Percentiles rank a stretch among this genome's conserved stretches.
These are phyloP conservation scores for Colletotrichum eremochloae DNA, from an alignment of 2,329 filamentous ascomycete species.

Conservation along the genomic window DNA sequence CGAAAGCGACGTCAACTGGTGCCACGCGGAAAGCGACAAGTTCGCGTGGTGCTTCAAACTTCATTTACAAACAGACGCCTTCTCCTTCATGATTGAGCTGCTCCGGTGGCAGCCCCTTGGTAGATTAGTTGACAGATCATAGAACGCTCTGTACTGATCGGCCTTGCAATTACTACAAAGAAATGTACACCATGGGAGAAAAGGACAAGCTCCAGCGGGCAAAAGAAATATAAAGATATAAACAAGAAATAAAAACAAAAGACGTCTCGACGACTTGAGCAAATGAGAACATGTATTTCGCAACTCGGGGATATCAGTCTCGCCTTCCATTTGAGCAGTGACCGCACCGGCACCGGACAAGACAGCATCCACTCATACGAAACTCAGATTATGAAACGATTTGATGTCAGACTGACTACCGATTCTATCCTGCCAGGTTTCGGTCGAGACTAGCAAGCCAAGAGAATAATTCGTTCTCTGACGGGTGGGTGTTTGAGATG, in stretches of 20 bases:
- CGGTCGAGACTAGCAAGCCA: too few relatives aligned
- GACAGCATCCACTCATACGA: background rate
- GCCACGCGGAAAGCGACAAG: constrained; percentile 57
- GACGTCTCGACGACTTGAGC: too few relatives aligned
- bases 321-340: background rate
- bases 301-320: constrained; percentile 38
- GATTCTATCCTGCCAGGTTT: background rate
- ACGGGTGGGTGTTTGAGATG: background rate
- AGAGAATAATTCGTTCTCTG: background rate
- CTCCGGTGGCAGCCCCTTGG: constrained; percentile 62
- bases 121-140: constrained; percentile 65
- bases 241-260: too few relatives aligned
- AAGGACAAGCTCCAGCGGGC: constrained; percentile 60
- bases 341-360: background rate
- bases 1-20: constrained; percentile 58
- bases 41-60: constrained; percentile 68
- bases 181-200: constrained; percentile 63
- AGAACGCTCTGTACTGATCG: constrained; percentile 58
- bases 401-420: background rate
- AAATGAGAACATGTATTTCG: too few relatives aligned
- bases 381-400: background rate
- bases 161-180: constrained; percentile 62
- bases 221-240: too few relatives aligned
- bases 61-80: constrained; percentile 69
- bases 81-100: constrained; percentile 67